Percentiles rank a stretch among this genome's conserved stretches.
Conservation (phyloP, 225 moss, liverwort and hornwort species). For the Sphagnum tenellum region DNA sequence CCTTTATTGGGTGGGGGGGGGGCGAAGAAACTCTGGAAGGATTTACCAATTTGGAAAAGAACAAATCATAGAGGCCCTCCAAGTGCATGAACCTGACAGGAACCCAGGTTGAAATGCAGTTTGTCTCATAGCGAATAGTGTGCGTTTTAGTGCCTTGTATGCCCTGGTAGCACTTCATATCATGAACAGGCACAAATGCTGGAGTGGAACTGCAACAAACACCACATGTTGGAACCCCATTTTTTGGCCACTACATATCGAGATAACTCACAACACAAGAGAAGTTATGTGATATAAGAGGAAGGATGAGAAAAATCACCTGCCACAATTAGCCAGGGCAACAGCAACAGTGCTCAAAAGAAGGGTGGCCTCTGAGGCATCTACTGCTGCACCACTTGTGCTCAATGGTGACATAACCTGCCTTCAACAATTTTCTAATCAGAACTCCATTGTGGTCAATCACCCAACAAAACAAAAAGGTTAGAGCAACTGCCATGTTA, state of each 20-base stretch:
- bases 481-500: too few species aligned
- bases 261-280: too few species aligned
- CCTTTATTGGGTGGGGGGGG: too few species aligned
- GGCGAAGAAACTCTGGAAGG: too few species aligned
- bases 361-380: constrained; percentile 81
- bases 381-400: constrained; percentile 57
- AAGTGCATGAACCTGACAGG: constrained; percentile 96
- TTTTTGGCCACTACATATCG: too few species aligned
- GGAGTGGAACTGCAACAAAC: constrained; percentile 72
- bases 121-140: constrained; percentile 85
- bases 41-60: constrained; percentile 86
- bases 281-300: too few species aligned
- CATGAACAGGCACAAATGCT: constrained; percentile 86
- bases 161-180: constrained; percentile 84
- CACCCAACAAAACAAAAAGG: too few species aligned
- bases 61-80: constrained; percentile 91
- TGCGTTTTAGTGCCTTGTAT: constrained; percentile 70
- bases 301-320: constrained; percentile 22
- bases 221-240: not conserved
- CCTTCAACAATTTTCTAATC: constrained; percentile 8
- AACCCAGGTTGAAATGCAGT: constrained; percentile 82
- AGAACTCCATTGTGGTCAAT: too few species aligned
- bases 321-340: constrained; percentile 91
- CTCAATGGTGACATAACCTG: constrained; percentile 80
- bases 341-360: constrained; percentile 90